Evolutionary conservation across 202 grass and related monocot genomes (phyloP), one percentile per base, ranked within the genome.

Genomic region (Cymbopogon flexuosus): DNA sequence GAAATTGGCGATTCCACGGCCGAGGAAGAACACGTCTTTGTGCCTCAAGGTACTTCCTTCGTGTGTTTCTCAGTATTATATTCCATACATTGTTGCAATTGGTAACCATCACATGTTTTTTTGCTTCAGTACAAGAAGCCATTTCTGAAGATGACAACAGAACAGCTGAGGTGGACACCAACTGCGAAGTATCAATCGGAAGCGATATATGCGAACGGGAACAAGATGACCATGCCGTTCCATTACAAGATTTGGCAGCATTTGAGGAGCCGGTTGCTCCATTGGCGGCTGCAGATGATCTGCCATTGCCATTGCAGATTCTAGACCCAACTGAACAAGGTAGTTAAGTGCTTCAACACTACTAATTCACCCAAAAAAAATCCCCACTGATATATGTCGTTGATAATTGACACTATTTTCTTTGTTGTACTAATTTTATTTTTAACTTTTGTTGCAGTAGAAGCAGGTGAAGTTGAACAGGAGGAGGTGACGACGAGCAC

Each of bases 121-220:
- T 33, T 33, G n/a, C 70, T 82, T 42, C 61, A 64, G 74, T 43
- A 0, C 57, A 34, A 62, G 81, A 85, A 79, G 87, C 75, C 81
- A 65, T 80, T 76, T 52, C 57, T 73, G 90, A 91, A 79, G 85
- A 93, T 33, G 82, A 84, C 23, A 83, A 64, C 79, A 90, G 54
- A 82, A 57, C 64, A 27, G 45, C 81, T 51, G 90, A 93, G 77
- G 83, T 87, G 82, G 88, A 91, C 54, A 76, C 84, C 4, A 83
- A 86, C 75, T 86, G 84, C 21, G 88, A 86, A 47, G 88, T 91
- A 12, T 96, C 96, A 37, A 93, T 90, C 31, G 92, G 90, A 42
- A 96, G 96, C 75, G 92, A 96, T 62, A 96, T 96, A 65, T 87
- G 88, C 40, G 85, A 93, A 22, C 79, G 78, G 68, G 88, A 95